These are phyloP conservation scores for Batrachochytrium dendrobatidis DNA, from an alignment of 371 early-diverging fungal species.

Conservation along the genomic window DNA sequence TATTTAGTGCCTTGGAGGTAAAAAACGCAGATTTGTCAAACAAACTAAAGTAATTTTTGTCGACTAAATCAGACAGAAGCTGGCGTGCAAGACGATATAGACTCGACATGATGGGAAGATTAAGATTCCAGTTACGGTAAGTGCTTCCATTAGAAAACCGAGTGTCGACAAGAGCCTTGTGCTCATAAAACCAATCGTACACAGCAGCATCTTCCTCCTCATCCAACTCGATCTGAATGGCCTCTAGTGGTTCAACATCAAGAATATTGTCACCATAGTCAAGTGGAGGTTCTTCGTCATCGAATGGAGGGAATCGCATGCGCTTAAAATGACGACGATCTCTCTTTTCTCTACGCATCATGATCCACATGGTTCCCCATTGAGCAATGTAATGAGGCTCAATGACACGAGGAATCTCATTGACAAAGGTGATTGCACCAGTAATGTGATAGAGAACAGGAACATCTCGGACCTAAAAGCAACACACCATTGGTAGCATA, in stretches of 20 bases:
- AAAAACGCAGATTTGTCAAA: conserved; percentile 92
- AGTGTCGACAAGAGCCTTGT: conserved; percentile 79
- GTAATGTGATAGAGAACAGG: conserved; percentile 96
- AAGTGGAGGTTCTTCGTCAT: conserved; percentile 96
- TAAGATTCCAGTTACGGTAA: conserved; percentile 86
- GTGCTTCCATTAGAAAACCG: conserved; percentile 83
- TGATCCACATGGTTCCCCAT: conserved; percentile 99
- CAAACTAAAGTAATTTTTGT: conserved; percentile 93
- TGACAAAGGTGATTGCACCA: conserved; percentile 97
- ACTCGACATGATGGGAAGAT: conserved; percentile 89
- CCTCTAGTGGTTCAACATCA: conserved; percentile 94
- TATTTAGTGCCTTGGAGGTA: conserved; percentile 94
- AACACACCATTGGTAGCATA: background rate
- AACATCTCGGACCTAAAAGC: conserved; percentile 72
- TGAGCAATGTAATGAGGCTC: conserved; percentile 95
- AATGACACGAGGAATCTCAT: conserved; percentile 91
- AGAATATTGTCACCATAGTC: conserved; percentile 97
- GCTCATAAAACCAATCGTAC: conserved; percentile 96
- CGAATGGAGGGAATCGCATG: conserved; percentile 97
- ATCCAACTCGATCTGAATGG: conserved; percentile 97
- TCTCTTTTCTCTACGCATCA: conserved; percentile 97
- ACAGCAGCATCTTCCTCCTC: conserved; percentile 91
- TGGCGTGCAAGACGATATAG: conserved; percentile 89
- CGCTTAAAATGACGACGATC: conserved; percentile 97
- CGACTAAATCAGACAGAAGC: conserved; percentile 85